Evolutionary conservation across 176 grass and related monocot genomes (phyloP).

Genomic region (Aegilops speltoides): DNA sequence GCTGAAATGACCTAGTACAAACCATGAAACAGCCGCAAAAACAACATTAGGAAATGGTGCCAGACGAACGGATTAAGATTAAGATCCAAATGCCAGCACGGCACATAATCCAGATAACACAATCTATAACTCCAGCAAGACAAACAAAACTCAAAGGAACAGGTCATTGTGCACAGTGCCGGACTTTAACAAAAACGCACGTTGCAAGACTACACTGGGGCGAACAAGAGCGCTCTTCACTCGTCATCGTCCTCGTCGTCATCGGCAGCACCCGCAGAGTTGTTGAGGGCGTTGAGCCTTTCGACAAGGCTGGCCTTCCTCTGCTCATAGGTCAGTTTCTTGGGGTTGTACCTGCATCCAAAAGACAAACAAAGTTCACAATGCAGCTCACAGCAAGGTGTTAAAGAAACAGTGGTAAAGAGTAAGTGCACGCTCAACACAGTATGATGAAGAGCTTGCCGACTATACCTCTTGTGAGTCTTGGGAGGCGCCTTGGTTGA

Average conservation of each 20-base stretch:
- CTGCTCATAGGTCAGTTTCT: slow-evolving; percentile 88
- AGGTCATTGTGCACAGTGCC: not conserved
- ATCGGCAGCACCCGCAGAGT: slow-evolving; percentile 43
- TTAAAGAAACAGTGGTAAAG: not conserved
- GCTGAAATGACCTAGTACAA: no score
- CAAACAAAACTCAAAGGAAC: slow-evolving; percentile 18
- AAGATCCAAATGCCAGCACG: slow-evolving; percentile 4
- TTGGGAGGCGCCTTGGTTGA: slow-evolving; percentile 52
- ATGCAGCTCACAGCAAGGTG: not conserved
- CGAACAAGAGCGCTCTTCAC: slow-evolving; percentile 27
- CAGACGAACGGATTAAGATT: not conserved
- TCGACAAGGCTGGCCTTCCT: slow-evolving; percentile 71
- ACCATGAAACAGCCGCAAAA: not conserved
- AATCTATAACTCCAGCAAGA: slow-evolving; percentile 1
- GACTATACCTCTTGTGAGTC: slow-evolving; percentile 71
- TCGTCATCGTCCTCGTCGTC: slow-evolving; percentile 78
- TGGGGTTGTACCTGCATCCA: slow-evolving; percentile 60
- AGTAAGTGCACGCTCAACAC: not conserved
- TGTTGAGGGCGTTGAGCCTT: slow-evolving; percentile 74
- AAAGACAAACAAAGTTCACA: not conserved
- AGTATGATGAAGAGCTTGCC: not conserved
- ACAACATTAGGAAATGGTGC: not conserved
- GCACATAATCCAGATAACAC: not conserved
- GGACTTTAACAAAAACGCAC: slow-evolving; percentile 36
- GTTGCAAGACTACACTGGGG: not conserved